Evolutionary conservation across 169 alveolate species (phyloP), one percentile per base, ranked within the genome.

Genomic region (Plasmodium inui): DNA sequence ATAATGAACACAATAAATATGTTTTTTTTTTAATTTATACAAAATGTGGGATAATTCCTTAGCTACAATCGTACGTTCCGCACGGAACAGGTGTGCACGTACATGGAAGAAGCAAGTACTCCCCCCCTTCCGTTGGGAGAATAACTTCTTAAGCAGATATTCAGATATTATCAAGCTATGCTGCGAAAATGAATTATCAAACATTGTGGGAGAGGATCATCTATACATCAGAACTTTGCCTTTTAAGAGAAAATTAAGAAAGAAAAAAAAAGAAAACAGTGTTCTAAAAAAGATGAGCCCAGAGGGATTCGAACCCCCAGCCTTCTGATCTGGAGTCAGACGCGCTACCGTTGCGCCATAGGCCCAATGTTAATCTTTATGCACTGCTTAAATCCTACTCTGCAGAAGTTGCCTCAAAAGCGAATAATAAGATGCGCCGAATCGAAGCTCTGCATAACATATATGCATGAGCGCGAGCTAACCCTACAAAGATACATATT

Each of bases 251-350:
- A 50, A 19, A 26, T 50, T 12, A 0, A 17, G 22, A 7, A 26
- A 70, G 12, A 30, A 30, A 32, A 34, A 6, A 83, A 50, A 83
- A 41, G 32, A 28, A 9, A 39, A 74, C 22, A 41, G 71, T 79
- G 8, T 17, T 84, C 12, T 12, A 32, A 74, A 73, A 30, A 92
- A 85, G 0, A 7, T 96, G 97, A 97, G 97, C 98, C 97, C 97
- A 96, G 98, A 96, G 97, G 97, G 97, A 97, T 96, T 97, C 97
- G 98, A 96, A 96, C 97, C 97, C 97, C 97, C 98, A 97, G 96
- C 98, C 98, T 93, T 96, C 98, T 97, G 98, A 97, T 96, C 97
- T 97, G 98, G 97, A 97, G 98, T 97, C 98, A 97, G 98, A 96
- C 97, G 98, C 98, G 97, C 98, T 97, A 95, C 98, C 98, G 95